Evolutionary conservation across 352 stramenopile genomes (phyloP).

Genomic region (Detonula confervacea): DNA sequence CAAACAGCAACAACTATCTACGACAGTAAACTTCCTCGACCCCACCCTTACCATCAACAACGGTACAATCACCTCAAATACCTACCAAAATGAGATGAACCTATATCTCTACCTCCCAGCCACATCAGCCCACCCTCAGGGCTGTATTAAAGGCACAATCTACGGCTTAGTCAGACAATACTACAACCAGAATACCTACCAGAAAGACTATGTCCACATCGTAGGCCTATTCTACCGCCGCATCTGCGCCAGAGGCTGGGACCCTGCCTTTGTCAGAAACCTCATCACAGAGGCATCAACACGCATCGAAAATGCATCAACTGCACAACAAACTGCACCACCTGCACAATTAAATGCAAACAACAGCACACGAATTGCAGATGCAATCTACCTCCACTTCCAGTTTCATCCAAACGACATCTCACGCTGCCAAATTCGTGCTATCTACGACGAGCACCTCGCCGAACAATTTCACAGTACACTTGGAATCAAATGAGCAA

Average conservation of each 20-base stretch:
- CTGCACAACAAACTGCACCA: neutral
- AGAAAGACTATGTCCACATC: neutral
- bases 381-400: neutral
- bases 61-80: conserved; percentile 16
- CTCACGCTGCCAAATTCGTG: neutral
- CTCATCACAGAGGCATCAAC: neutral
- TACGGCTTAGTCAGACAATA: conserved; percentile 5
- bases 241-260: neutral
- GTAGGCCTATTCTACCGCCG: neutral
- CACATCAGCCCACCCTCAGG: conserved; percentile 23
- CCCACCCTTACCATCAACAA: conserved; percentile 35
- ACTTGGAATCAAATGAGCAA: neutral
- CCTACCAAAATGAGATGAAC: conserved; percentile 43
- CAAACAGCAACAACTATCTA: conserved; percentile 9
- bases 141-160: conserved; percentile 37
- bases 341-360: neutral
- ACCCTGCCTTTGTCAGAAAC: neutral
- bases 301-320: neutral
- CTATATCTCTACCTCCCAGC: conserved; percentile 35
- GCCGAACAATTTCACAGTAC: neutral
- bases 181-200: conserved; percentile 2
- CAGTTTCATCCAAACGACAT: neutral
- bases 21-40: conserved; percentile 16
- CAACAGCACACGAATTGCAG: no score
- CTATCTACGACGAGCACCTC: neutral